Conservation (phyloP, 768 basidiomycete genomes). For the Ephemerocybe angulata region DNA sequence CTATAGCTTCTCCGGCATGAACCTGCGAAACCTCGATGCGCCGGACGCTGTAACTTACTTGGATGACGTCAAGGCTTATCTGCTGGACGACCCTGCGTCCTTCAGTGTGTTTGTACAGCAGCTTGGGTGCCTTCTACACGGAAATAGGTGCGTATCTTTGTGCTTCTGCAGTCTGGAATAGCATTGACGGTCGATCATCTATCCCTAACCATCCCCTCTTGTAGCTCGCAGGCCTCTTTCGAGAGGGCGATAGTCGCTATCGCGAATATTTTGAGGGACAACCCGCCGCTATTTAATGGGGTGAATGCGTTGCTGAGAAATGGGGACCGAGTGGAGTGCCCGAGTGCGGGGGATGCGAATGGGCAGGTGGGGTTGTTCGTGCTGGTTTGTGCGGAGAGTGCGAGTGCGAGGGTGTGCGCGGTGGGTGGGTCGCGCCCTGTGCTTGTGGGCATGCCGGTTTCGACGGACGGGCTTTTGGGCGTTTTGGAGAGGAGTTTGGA, state of each 20-base stretch:
- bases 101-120: background rate
- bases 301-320: conserved; percentile 10
- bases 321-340: conserved; percentile 12
- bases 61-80: background rate
- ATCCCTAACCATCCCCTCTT: too few species aligned
- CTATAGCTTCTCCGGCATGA: background rate
- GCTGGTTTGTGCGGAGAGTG: conserved; percentile 1
- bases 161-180: too few species aligned
- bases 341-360: too few species aligned
- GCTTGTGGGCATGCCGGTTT: too few species aligned
- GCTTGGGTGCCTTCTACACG: background rate
- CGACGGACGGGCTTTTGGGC: too few species aligned
- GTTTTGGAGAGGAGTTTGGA: too few species aligned
- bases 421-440: too few species aligned
- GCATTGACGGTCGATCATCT: too few species aligned
- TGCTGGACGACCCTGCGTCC: background rate
- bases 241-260: conserved; percentile 3
- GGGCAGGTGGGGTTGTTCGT: conserved; percentile 14
- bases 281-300: conserved; percentile 10
- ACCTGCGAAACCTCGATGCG: background rate
- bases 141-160: background rate
- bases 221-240: background rate
- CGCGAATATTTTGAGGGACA: conserved; percentile 7
- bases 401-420: conserved; percentile 5
- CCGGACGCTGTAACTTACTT: background rate